phyloP scores from a whole-genome alignment of 441 rosid genomes.

The Brassica balearica region DNA sequence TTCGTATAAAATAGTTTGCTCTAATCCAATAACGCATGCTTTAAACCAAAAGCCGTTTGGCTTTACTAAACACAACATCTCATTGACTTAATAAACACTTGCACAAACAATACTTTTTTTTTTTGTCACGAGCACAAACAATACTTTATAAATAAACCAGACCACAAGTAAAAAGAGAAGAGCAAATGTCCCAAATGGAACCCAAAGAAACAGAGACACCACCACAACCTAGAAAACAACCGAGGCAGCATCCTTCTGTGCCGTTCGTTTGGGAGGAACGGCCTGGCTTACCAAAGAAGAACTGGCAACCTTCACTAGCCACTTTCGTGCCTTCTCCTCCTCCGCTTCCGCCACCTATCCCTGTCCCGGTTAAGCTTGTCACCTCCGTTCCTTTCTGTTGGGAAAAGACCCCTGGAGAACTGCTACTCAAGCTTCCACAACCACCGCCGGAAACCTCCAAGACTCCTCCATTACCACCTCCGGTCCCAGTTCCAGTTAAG shows the following conservation, averaged over 20 bases:
- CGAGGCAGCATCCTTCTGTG: slow-evolving; percentile 72
- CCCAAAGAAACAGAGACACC: slow-evolving; percentile 27
- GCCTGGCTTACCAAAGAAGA: slow-evolving; percentile 76
- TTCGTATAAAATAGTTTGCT: slow-evolving; percentile 33
- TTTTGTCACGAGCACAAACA: no score
- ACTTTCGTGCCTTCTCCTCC: slow-evolving; percentile 46
- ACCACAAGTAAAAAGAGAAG: background rate
- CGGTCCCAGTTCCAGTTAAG: slow-evolving; percentile 51
- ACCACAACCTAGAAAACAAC: slow-evolving; percentile 46
- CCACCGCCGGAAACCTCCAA: slow-evolving; percentile 24
- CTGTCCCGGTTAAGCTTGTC: slow-evolving; percentile 62
- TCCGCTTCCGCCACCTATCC: slow-evolving; percentile 38
- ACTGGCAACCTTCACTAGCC: slow-evolving; percentile 64
- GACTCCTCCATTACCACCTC: slow-evolving; percentile 36
- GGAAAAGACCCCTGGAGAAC: slow-evolving; percentile 85
- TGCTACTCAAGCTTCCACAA: slow-evolving; percentile 46
- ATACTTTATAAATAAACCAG: slow-evolving; percentile 8
- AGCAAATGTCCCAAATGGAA: slow-evolving; percentile 27
- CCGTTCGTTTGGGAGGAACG: slow-evolving; percentile 86
- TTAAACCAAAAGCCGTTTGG: slow-evolving; percentile 27
- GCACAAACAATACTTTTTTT: background rate
- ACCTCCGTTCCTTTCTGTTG: slow-evolving; percentile 75
- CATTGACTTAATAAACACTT: slow-evolving; percentile 17
- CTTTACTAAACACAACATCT: slow-evolving; percentile 37
- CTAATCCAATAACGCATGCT: slow-evolving; percentile 26